Evolutionary conservation across 1,284 basidiomycete genomes (phyloP), one percentile per base, ranked within the genome.

Genomic region (Malassezia furfur): DNA sequence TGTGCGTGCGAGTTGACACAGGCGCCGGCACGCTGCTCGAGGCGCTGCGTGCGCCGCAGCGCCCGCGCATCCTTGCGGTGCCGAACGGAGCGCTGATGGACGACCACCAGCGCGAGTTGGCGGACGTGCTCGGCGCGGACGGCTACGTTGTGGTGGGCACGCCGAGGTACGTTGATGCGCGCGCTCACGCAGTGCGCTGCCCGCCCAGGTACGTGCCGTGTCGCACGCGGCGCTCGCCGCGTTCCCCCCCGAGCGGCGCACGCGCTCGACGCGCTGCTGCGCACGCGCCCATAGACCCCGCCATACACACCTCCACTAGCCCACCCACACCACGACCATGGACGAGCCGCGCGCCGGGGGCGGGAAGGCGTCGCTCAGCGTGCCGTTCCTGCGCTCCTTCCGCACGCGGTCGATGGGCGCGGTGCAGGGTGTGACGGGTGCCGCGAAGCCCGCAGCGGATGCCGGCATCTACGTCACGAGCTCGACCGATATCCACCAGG

Each of bases 1-100:
- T 65, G 9, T 22, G 14, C 21, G 14, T 22, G 14, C 21, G 14
- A n/a, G 38, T 22, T 45, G 19, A 41, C 28, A 15, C 70, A 94
- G 91, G 91, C 48, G 87, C 93, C 11, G 93, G 91, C 8, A 94
- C 91, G 1, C 91, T 96, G 65, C 80, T 96, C 36, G 88, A 91
- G 46, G 88, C 86, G 11, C 78, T 96, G 40, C 14, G 91, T 25
- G 59, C 79, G 82, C 48, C 44, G 14, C 31, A 52, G 8, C 47
- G 50, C 31, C 87, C 85, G 66, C 81, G 82, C 7, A 78, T 96
- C 61, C 84, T 98, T 60, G 86, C 88, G 12, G 84, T 96, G 1
- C 90, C 91, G 11, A 98, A 98, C 72, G 79, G 84, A 31, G 84
- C 85, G 1, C 78, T 98, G 44, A 83, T 93, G 77, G 86, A 96